Base-by-base conservation (phyloP, 225 moss, liverwort and hornwort species). In the Polytrichum commune region DNA sequence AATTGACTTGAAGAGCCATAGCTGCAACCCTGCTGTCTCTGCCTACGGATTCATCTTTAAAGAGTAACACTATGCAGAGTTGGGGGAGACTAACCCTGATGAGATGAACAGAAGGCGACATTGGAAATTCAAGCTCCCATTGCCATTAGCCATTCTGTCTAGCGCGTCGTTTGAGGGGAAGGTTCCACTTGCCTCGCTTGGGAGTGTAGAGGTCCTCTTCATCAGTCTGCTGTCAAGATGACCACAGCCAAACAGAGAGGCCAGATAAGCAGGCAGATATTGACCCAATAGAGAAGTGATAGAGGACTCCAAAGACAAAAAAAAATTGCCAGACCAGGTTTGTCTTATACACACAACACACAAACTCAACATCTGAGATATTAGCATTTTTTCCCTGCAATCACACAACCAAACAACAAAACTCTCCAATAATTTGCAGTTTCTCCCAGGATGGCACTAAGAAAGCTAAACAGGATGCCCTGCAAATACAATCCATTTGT, bases 201-300 rank as follows among this genome's bases (percentile, higher is more conserved):
- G 81, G 78, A 70, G 84, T 79, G 75, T 66, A 84, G 71, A 77
- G 78, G 74, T 90, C 88, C 88, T 90, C 90, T 73, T 84, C 90
- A 74, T 80, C 81, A 75, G 76, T 83, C 82, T 88, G 88, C 85
- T 83, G 77, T 81, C 46, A 71, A 72, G 75, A 84, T 63, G 74
- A 80, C 74, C 84, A 88, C 80, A 91, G 77, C 85, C 86, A 81
- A 91, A 80, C 82, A 85, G 75, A 77, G 63, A 79, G 73, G 63
- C 71, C 88, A 84, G 76, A 83, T 83, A 82, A 88, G 86, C 88
- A 88, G 82, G 82, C 72, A 79, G 84, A 75, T 82, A 89, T 72
- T 53, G 77, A 69, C 75, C 74, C 79, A 80, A 74, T 64, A 60
- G 35, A 35, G 35, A 76, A 69, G 65, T 60, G 65, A 70, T 79